Evolutionary conservation across 208 protist genomes (phyloP).

Genomic region (Blastocrithidia nonstop): DNA sequence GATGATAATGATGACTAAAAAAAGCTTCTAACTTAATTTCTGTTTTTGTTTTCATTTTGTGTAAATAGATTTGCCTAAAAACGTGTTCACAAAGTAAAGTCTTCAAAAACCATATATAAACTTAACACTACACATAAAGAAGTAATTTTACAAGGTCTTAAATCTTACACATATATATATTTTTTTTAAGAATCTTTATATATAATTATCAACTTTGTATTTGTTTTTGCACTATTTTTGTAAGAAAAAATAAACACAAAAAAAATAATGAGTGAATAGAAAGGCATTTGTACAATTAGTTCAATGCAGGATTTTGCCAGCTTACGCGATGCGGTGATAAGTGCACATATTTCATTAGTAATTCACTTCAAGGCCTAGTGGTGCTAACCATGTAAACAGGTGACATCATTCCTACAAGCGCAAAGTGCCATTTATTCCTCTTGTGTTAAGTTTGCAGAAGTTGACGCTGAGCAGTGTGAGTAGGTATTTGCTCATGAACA

Average conservation of each 20-base stretch:
- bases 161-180: constrained; percentile 4
- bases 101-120: too few relatives aligned
- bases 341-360: too few relatives aligned
- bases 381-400: constrained; percentile 77
- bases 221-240: too few relatives aligned
- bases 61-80: constrained; percentile 3
- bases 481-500: constrained; percentile 53
- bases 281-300: too few relatives aligned
- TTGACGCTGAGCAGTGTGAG: constrained; percentile 16
- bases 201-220: constrained; percentile 5
- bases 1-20: too few relatives aligned
- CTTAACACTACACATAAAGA: constrained; percentile 1
- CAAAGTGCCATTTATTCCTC: not conserved
- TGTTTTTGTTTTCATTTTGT: constrained; percentile 3
- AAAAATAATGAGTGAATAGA: too few relatives aligned
- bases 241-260: too few relatives aligned
- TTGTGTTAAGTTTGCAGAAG: not conserved
- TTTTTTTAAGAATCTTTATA: not conserved
- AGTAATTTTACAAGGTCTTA: not conserved
- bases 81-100: not conserved
- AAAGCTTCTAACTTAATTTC: constrained; percentile 1
- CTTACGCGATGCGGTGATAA: not conserved
- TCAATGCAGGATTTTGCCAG: not conserved
- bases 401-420: constrained; percentile 33
- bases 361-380: constrained; percentile 81